Percentiles rank a stretch among this genome's conserved stretches.
These are phyloP conservation scores for Verbena officinalis DNA, from an alignment of 257 asterid species.

Conservation along the genomic window DNA sequence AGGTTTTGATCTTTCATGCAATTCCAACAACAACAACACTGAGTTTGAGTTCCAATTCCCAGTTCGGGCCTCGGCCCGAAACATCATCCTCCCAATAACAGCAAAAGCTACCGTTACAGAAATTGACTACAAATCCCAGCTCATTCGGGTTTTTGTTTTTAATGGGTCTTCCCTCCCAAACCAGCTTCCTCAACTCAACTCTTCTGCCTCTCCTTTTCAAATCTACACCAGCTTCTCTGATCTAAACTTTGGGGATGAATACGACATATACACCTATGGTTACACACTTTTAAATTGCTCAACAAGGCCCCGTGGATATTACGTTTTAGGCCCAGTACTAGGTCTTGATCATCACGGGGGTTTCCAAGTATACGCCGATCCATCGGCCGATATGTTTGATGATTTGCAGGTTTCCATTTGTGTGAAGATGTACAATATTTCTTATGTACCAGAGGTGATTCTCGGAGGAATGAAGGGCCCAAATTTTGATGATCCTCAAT, in stretches of 20 bases:
- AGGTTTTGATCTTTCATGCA: conserved; percentile 59
- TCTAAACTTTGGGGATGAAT: too few relatives aligned
- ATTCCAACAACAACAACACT: conserved; percentile 38
- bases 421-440: conserved; percentile 57
- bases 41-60: conserved; percentile 52
- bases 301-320: neutral
- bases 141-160: conserved; percentile 33
- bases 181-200: conserved; percentile 35
- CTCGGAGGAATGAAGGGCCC: conserved; percentile 17
- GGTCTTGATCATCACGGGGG: conserved; percentile 48
- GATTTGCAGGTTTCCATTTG: conserved; percentile 44
- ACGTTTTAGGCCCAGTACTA: conserved; percentile 23
- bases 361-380: conserved; percentile 38
- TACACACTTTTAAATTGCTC: conserved; percentile 67
- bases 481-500: conserved; percentile 18
- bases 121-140: conserved; percentile 48
- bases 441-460: conserved; percentile 39
- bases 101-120: conserved; percentile 37
- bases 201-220: conserved; percentile 43
- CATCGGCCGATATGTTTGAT: conserved; percentile 32
- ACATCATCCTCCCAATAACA: conserved; percentile 42
- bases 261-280: too few relatives aligned
- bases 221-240: too few relatives aligned
- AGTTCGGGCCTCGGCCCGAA: conserved; percentile 42
- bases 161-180: conserved; percentile 50